Base-by-base conservation (phyloP, 1,284 basidiomycete species). In the Ceratobasidium sp. region DNA sequence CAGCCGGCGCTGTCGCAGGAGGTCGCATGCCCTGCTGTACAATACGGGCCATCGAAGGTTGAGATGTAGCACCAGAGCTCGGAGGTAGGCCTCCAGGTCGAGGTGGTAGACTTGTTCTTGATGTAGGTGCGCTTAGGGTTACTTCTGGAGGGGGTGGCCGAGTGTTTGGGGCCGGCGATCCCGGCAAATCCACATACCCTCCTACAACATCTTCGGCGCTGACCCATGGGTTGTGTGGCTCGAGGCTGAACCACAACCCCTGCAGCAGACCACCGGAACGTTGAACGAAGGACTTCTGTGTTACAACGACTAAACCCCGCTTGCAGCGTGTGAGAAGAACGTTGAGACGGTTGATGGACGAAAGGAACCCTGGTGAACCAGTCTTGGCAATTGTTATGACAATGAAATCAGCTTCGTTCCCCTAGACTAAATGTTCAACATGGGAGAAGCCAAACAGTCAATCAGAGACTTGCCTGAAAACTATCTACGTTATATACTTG, bases 271-370 rank as follows among this genome's bases (percentile, higher is more conserved):
- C 70, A 17, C 70, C 70, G 6, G 57, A 67, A 7, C 74, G 26
- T 17, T 71, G 57, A n/a, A 93, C 84, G 81, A 94, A 93, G 33
- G 84, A 83, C 80, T 86, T 85, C 79, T 86, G 91, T 33, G 90
- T 87, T 69, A 90, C 86, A 80, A 93, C 90, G 78, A 89, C 89
- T 91, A 93, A 92, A 52, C 90, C 90, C 64, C 85, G 87, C 83
- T 91, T 91, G 86, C 86, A 88, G 26, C 88, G 83, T n/a, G 87
- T 86, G 61, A 90, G 88, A 90, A 92, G 91, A 57, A 92, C 92
- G 88, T 92, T 92, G 69, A 89, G 88, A 20, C 91, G 87, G 52
- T 90, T 87, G 10, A 87, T 80, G 80, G 90, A 89, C 28, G 82
- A 81, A 26, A 93, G 85, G 81, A 93, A 93, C 6, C 92, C 92